phyloP scores from a whole-genome alignment of 2,329 filamentous ascomycete genomes.

The Blastomyces emzantsi region DNA sequence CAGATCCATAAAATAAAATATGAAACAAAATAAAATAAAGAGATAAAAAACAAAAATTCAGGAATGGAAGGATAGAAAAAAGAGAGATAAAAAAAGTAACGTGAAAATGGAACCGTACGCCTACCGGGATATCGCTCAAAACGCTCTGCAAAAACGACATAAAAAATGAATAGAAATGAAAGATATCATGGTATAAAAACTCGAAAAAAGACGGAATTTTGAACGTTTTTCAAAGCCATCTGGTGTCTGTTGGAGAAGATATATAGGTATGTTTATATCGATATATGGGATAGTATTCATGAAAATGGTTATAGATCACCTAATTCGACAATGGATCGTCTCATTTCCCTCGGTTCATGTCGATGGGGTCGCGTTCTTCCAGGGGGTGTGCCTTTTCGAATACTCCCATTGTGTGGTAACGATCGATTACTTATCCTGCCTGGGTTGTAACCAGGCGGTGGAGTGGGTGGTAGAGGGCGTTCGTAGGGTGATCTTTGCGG shows the following conservation, averaged over 20 bases:
- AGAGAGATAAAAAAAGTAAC: no score
- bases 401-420: neutral
- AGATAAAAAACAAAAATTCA: neutral
- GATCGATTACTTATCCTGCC: neutral
- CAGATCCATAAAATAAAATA: neutral
- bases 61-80: neutral
- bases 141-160: neutral
- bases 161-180: neutral
- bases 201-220: neutral
- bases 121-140: constrained; percentile 6
- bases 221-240: neutral
- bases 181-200: neutral
- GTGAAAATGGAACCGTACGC: neutral
- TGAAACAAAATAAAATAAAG: neutral
- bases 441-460: constrained; percentile 10
- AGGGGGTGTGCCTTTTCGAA: neutral
- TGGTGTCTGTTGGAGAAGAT: neutral
- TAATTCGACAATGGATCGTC: constrained; percentile 11
- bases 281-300: neutral
- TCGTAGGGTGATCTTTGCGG: constrained; percentile 14
- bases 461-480: constrained; percentile 8
- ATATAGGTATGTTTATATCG: neutral
- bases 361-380: neutral
- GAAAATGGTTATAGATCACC: constrained; percentile 11
- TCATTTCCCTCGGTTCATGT: constrained; percentile 2